A percentile compares a stretch with the other conserved stretches of the same genome.
Evolutionary conservation across 2,329 filamentous ascomycete genomes (phyloP).

Genomic region (Mollisia scopiformis): DNA sequence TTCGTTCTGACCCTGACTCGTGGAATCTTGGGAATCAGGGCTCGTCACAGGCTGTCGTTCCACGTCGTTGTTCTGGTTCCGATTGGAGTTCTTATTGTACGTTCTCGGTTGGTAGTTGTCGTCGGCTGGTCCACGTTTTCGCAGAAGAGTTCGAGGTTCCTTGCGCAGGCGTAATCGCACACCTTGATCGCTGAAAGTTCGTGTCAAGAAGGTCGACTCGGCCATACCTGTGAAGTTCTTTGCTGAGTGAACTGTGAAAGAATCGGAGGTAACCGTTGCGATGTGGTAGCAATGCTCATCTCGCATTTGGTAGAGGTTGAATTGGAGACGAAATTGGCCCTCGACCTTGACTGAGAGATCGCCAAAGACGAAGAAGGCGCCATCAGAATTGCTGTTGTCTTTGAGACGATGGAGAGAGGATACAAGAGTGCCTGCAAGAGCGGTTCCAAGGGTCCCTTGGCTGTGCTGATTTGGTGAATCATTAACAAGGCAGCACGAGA

Average conservation of each 20-base stretch:
- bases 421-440: slow-evolving; percentile 71
- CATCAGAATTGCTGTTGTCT: slow-evolving; percentile 75
- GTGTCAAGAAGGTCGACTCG: slow-evolving; percentile 80
- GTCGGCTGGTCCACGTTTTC: slow-evolving; percentile 35
- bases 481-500: slow-evolving; percentile 46
- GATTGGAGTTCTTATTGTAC: slow-evolving; percentile 23
- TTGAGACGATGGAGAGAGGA: slow-evolving; percentile 84
- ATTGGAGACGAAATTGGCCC: slow-evolving; percentile 73
- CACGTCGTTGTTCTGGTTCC: slow-evolving; percentile 8
- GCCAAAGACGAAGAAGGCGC: slow-evolving; percentile 88
- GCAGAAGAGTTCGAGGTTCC: slow-evolving; percentile 63
- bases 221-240: slow-evolving; percentile 80
- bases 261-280: slow-evolving; percentile 56
- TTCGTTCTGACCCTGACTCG: slow-evolving; percentile 9
- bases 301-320: slow-evolving; percentile 75
- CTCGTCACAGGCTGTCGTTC: slow-evolving; percentile 11
- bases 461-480: neutral
- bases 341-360: slow-evolving; percentile 80
- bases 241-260: slow-evolving; percentile 66
- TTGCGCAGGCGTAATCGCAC: slow-evolving; percentile 82
- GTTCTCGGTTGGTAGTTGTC: slow-evolving; percentile 37
- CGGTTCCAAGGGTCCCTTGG: slow-evolving; percentile 45
- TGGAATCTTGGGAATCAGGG: slow-evolving; percentile 15
- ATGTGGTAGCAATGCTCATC: slow-evolving; percentile 31
- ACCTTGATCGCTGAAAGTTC: slow-evolving; percentile 85